Conservation (phyloP, 257 asterid genomes). For the Misopates orontium region DNA sequence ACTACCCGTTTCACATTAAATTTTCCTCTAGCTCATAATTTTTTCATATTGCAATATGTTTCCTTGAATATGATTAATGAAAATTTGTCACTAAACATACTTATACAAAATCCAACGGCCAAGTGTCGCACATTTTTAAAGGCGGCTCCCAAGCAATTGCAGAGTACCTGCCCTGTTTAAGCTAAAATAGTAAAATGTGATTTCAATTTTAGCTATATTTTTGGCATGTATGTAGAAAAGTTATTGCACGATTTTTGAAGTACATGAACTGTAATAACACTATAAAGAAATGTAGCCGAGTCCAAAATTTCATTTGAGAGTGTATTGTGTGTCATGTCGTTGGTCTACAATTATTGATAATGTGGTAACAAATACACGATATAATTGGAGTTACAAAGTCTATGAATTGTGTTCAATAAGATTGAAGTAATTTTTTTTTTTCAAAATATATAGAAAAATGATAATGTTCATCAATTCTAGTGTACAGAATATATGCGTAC, state of each 20-base stretch:
- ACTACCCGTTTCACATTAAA: neutral
- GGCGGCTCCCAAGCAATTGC: too few species aligned
- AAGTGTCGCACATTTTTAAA: neutral
- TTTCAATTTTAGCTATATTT: too few species aligned
- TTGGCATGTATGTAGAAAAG: too few species aligned
- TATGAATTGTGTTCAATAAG: neutral
- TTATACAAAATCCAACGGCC: neutral
- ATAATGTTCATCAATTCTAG: too few species aligned
- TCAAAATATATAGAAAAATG: neutral
- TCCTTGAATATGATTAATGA: neutral
- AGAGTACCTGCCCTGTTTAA: too few species aligned
- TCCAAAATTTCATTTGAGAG: too few species aligned
- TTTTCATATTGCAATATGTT: neutral
- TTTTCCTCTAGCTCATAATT: neutral
- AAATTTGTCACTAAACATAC: neutral
- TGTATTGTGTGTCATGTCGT: too few species aligned
- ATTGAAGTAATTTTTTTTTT: neutral
- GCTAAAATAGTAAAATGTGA: too few species aligned
- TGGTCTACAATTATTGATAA: too few species aligned
- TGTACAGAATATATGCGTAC: too few species aligned
- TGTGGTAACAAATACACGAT: too few species aligned
- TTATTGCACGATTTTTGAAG: neutral
- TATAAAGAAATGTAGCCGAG: neutral
- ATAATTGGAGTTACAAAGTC: neutral
- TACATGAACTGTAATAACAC: neutral